A percentile compares a stretch with the other conserved stretches of the same genome.
Conservation (phyloP, 1,139 yeast genomes). For the Schwanniomyces etchellsii region DNA sequence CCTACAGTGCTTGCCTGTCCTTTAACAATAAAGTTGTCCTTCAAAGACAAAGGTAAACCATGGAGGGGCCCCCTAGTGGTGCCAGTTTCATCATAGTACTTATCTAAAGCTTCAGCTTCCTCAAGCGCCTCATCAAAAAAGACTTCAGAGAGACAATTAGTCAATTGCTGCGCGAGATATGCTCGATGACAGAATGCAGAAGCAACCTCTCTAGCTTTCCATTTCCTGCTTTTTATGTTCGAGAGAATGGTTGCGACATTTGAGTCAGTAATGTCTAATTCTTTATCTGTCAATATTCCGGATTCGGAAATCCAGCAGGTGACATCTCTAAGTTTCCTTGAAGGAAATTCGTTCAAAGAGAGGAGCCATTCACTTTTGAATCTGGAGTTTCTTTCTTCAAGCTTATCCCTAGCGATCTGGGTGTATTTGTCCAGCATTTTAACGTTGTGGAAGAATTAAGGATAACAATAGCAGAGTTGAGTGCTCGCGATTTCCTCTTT, state of each 20-base stretch:
- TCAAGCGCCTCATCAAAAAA: constrained; percentile 22
- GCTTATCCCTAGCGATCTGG: not conserved
- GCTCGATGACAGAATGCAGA: constrained; percentile 23
- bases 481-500: too few species aligned
- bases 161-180: constrained; percentile 41
- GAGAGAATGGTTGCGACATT: constrained; percentile 30
- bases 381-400: not conserved
- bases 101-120: constrained; percentile 35
- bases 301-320: constrained; percentile 24
- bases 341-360: constrained; percentile 19
- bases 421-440: not conserved
- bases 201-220: constrained; percentile 8
- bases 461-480: too few species aligned
- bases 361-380: not conserved
- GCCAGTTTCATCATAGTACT: constrained; percentile 23
- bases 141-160: constrained; percentile 30
- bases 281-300: constrained; percentile 23
- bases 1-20: constrained; percentile 45
- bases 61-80: constrained; percentile 51
- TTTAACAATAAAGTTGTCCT: constrained; percentile 45
- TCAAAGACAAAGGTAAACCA: constrained; percentile 63
- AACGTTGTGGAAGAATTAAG: too few species aligned
- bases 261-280: constrained; percentile 43
- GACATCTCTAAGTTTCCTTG: constrained; percentile 25
- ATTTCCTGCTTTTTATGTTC: constrained; percentile 8